Evolutionary conservation across 2,329 filamentous ascomycete genomes (phyloP).

Genomic region (Paraphaeosphaeria sporulosa): DNA sequence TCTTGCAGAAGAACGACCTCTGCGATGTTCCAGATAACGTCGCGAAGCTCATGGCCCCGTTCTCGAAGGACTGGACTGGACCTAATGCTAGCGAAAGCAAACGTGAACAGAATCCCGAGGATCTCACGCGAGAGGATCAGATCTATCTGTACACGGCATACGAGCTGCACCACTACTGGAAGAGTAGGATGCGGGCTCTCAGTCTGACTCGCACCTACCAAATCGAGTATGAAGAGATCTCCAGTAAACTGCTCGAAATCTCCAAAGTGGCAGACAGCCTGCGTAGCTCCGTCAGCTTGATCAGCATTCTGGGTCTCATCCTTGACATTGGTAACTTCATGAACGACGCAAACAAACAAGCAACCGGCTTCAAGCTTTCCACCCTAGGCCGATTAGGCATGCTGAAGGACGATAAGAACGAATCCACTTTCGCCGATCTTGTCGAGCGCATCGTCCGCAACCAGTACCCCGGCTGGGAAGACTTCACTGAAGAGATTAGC

Average conservation of each 20-base stretch:
- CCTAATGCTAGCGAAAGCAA: slow-evolving; percentile 78
- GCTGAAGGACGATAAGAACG: slow-evolving; percentile 99
- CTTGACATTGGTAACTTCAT: slow-evolving; percentile 99
- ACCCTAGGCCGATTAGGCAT: slow-evolving; percentile 91
- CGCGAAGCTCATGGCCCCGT: slow-evolving; percentile 89
- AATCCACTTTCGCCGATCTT: slow-evolving; percentile 92
- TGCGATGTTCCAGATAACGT: slow-evolving; percentile 92
- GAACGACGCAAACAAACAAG: slow-evolving; percentile 99
- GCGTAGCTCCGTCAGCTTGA: slow-evolving; percentile 87
- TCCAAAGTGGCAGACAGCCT: slow-evolving; percentile 87
- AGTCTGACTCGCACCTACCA: slow-evolving; percentile 85
- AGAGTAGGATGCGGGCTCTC: slow-evolving; percentile 92
- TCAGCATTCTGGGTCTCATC: slow-evolving; percentile 96
- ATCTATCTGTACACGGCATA: slow-evolving; percentile 93
- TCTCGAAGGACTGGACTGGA: slow-evolving; percentile 95
- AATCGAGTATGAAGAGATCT: slow-evolving; percentile 89
- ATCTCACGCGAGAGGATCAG: slow-evolving; percentile 94
- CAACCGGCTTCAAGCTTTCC: slow-evolving; percentile 95
- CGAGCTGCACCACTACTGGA: slow-evolving; percentile 98
- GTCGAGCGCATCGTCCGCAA: slow-evolving; percentile 96
- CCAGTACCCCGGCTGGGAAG: slow-evolving; percentile 95
- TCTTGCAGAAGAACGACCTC: slow-evolving; percentile 89
- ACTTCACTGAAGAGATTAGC: slow-evolving; percentile 82
- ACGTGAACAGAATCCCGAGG: slow-evolving; percentile 83
- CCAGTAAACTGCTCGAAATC: slow-evolving; percentile 83